These are phyloP conservation scores for Penicillium janthinellum DNA, from an alignment of 2,329 filamentous ascomycete species.

Conservation along the genomic window DNA sequence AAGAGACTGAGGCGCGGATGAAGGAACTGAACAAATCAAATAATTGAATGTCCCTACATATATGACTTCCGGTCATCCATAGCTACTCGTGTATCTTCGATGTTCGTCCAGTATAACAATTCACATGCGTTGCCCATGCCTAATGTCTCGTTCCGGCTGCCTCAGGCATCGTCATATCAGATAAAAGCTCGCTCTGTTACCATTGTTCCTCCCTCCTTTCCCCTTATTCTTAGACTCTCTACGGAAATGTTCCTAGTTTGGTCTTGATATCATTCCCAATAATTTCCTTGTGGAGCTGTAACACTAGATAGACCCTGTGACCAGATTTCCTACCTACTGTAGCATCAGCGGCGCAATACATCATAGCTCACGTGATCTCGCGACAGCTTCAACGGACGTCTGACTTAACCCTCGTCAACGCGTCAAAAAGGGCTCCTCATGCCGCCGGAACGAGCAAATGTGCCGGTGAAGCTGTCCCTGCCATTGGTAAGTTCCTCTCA, in stretches of 20 bases:
- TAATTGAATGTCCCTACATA: background rate
- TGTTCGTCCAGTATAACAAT: too few species aligned
- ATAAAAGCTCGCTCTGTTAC: too few species aligned
- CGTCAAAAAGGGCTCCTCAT: slow-evolving; percentile 39
- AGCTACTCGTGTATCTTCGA: too few species aligned
- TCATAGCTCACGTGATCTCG: slow-evolving; percentile 24
- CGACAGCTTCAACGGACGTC: slow-evolving; percentile 6
- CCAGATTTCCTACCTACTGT: too few species aligned
- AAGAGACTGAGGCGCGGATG: slow-evolving; percentile 67
- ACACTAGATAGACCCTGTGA: background rate
- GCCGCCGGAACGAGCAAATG: slow-evolving; percentile 45
- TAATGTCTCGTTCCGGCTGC: too few species aligned
- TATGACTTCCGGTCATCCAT: background rate
- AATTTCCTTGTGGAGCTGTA: too few species aligned
- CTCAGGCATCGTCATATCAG: too few species aligned
- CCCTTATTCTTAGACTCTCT: too few species aligned
- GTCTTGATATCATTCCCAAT: too few species aligned
- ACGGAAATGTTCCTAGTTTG: too few species aligned
- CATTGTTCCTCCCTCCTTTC: too few species aligned
- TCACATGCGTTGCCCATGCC: too few species aligned
- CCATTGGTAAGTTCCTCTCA: slow-evolving; percentile 52
- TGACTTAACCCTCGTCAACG: slow-evolving; percentile 8
- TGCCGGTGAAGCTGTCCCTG: slow-evolving; percentile 64
- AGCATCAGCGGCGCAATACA: slow-evolving; percentile 11
- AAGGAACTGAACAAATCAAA: slow-evolving; percentile 59